Base-by-base conservation (phyloP, 2,329 filamentous ascomycete genomes). In the Penicillium sp. region DNA sequence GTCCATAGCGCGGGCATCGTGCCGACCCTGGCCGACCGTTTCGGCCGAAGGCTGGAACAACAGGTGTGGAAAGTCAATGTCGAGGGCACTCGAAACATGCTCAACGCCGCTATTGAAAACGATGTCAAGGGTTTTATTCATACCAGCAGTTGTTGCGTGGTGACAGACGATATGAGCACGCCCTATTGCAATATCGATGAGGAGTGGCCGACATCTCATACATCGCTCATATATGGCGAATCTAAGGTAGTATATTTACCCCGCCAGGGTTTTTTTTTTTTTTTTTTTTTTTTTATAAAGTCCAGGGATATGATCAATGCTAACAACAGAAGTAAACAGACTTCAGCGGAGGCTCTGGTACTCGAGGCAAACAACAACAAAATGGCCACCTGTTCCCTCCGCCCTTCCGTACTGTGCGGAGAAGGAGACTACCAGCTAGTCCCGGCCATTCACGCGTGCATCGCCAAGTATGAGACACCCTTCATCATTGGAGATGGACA, bases 61-160 rank as follows among this genome's bases (percentile, higher is more conserved):
- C 64, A 67, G 17, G 75, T 82, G 21, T 80, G 77, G 58, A 69
- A 67, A 17, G 68, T 81, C 52, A 85, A 85, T 63, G 76, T 83
- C 33, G 72, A 78, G 20, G 83, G 82, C 6, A 84, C 83, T 3
- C 67, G 68, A 39, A 80, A 83, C 61, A 72, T 84, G 44, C 61
- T 85, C 6, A 67, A 76, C 3, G 77, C 76, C 3, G 73, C 78
- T 1, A 70, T 71, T 55, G 62, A 68, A 23, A 68, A 60, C 36
- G 77, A 76, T 1, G 80, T 77, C 33, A 73, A 70, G 45, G 77
- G 72, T 1, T 76, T 85, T 37, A 73, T 85, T 40, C 84, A 81
- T 59, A 85, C 82, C 24, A 82, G 80, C 61, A 80, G 73, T 60
- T 80, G 79, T 51, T 82, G 81, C 24, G 80, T 80, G 7, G 66